Base-by-base conservation (phyloP, 139 green algal species). In the Spirogloea muscicola region DNA sequence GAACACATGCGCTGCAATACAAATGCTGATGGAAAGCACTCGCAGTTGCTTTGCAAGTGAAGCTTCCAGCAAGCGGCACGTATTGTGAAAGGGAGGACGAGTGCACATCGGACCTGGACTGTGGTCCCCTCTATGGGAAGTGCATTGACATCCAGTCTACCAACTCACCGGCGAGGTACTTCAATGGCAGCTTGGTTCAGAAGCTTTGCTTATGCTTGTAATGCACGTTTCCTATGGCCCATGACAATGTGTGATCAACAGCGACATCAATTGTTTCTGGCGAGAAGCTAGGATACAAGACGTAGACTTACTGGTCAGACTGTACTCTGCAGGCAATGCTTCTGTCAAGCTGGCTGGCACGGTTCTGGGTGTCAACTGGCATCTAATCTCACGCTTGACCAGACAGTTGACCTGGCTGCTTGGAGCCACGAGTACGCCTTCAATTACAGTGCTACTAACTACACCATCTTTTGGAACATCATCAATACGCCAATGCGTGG, bases 71-170 rank as follows among this genome's bases (percentile, higher is more conserved):
- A 27, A 40, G 38, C 10, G 67, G 67, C 25, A 49, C 67, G 0
- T 76, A 76, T 31, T 76, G 67, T 37, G 67, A 76, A 59, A 49
- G 67, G 18, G 46, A 65, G 29, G 67, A 76, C 39, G 67, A 76
- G 67, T 76, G 67, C 13, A 33, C 25, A 9, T 49, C 33, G 46
- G 67, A 76, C 29, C 31, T 40, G 7, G 67, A 76, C 29, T 76
- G 67, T 2, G 67, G 67, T 0, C 36, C 36, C 9, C 38, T 6
- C 10, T 68, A 76, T 31, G 67, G 31, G 3, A 76, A 76, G 46
- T 76, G 67, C 49, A 76, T 76, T 2, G 67, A 76, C 29, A 69
- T 76, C 7, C 39, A 68, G 21, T 76, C 67, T 29, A 41, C 67
- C 25, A 76, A 76, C 29, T 58, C 49, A 38, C 67, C 67, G 10